Base-by-base conservation (phyloP, 2,329 filamentous ascomycete genomes). In the Paramyrothecium roridum region DNA sequence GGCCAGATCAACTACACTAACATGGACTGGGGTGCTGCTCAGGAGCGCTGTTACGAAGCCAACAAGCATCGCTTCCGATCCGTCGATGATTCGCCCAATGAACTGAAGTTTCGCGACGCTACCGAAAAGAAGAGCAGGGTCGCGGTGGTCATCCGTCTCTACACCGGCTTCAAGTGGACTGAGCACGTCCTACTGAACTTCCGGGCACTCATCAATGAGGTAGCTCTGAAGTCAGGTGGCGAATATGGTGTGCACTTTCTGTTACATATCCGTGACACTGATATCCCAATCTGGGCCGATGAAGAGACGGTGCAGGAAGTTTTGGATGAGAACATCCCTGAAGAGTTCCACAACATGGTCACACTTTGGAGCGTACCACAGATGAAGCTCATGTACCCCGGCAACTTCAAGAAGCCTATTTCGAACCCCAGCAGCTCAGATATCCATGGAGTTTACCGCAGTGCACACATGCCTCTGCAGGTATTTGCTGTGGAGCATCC, bases 171-270 rank as follows among this genome's bases (percentile, higher is more conserved):
- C 72, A 74, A 85, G 52, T 96, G 93, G 77, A 91, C 90, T 2
- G 79, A 85, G 3, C 87, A 93, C 67, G 85, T 89, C 48, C 79
- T 95, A 37, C 78, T 96, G 65, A 93, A 93, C 71, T 82, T 96
- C 63, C 89, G 91, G 17, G 88, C 92, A 33, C 76, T 96, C 63
- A 85, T 96, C 46, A 85, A 88, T 3, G 91, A 96, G 71, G 78
- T 96, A 11, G 85, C 87, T 8, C 76, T 96, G 50, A 79, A 84
- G 54, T 93, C 90, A 0, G 90, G 91, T 33, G 90, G 88, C 49
- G 90, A 96, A 68, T 96, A 95, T 64, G 81, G 83, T 4, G 80
- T 96, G 3, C 90, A 95, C 70, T 91, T 96, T 67, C 78, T 96
- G 37, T 81, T 96, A 43, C 91, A 96, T 62, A 90, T 96, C 61